Conservation (phyloP, 805 yeast genomes). For the Metschnikowia lachancei region DNA sequence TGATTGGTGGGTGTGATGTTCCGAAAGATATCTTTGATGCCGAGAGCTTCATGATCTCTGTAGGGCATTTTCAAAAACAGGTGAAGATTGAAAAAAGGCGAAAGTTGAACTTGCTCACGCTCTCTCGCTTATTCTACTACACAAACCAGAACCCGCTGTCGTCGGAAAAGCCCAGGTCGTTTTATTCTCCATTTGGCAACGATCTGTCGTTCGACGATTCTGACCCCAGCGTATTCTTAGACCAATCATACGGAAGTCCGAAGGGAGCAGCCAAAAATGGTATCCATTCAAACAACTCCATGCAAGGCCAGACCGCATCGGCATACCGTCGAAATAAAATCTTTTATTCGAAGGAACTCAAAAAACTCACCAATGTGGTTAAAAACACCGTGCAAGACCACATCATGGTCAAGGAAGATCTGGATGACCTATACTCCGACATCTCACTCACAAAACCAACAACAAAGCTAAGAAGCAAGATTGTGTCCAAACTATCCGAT, state of each 20-base stretch:
- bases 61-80: constrained; percentile 77
- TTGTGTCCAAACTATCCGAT: constrained; percentile 36
- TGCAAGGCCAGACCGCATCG: constrained; percentile 16
- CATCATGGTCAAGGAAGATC: constrained; percentile 24
- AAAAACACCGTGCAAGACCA: constrained; percentile 71
- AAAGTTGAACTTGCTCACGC: constrained; percentile 56
- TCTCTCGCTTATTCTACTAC: constrained; percentile 33
- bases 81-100: constrained; percentile 50
- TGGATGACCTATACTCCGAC: constrained; percentile 16
- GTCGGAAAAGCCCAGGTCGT: constrained; percentile 22
- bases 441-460: constrained; percentile 18
- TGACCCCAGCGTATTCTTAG: constrained; percentile 5
- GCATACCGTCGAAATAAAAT: constrained; percentile 27
- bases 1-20: constrained; percentile 43
- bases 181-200: constrained; percentile 13
- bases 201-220: constrained; percentile 13
- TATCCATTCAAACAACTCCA: background rate
- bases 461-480: constrained; percentile 30
- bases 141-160: constrained; percentile 35
- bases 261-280: background rate
- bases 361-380: constrained; percentile 61
- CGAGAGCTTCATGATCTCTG: constrained; percentile 61
- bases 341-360: constrained; percentile 41
- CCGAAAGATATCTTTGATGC: constrained; percentile 85
- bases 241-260: constrained; percentile 4